Conservation (phyloP, 2,329 filamentous ascomycete genomes). For the Phialophora expanda region DNA sequence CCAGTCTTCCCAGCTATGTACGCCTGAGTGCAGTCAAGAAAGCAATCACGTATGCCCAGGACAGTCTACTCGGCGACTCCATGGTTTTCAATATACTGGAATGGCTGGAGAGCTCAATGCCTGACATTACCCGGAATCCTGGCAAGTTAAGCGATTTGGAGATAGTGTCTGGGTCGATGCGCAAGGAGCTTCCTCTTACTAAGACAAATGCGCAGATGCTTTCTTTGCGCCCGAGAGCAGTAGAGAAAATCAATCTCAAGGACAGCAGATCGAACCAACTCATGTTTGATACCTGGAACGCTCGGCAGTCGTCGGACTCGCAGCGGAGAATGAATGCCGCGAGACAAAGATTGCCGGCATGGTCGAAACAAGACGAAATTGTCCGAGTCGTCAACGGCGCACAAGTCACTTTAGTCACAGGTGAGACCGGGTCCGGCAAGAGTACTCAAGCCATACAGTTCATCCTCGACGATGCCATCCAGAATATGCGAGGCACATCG, state of each 20-base stretch:
- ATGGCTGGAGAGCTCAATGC: slow-evolving; percentile 86
- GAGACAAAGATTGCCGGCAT: slow-evolving; percentile 80
- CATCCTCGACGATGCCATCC: slow-evolving; percentile 87
- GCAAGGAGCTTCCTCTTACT: neutral
- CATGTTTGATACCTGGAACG: slow-evolving; percentile 68
- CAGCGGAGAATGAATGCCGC: slow-evolving; percentile 76
- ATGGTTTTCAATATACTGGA: slow-evolving; percentile 91
- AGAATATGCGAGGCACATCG: slow-evolving; percentile 71
- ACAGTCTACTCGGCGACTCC: slow-evolving; percentile 77
- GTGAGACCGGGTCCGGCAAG: slow-evolving; percentile 96
- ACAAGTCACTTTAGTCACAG: slow-evolving; percentile 94
- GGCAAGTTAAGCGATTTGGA: slow-evolving; percentile 85
- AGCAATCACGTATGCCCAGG: slow-evolving; percentile 71
- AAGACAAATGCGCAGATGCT: neutral
- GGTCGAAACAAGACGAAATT: slow-evolving; percentile 78
- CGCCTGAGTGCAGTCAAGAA: slow-evolving; percentile 84
- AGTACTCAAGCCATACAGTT: slow-evolving; percentile 98
- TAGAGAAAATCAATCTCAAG: slow-evolving; percentile 11
- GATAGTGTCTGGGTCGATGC: slow-evolving; percentile 66
- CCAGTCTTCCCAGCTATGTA: slow-evolving; percentile 79
- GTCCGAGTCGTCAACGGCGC: slow-evolving; percentile 74
- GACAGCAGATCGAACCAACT: slow-evolving; percentile 46
- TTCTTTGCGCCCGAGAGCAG: slow-evolving; percentile 2
- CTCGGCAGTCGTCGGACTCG: slow-evolving; percentile 66
- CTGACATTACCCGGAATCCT: slow-evolving; percentile 80